These are phyloP conservation scores for Tarenaya hassleriana DNA, from an alignment of 345 rosid genomes.

Conservation along the genomic window DNA sequence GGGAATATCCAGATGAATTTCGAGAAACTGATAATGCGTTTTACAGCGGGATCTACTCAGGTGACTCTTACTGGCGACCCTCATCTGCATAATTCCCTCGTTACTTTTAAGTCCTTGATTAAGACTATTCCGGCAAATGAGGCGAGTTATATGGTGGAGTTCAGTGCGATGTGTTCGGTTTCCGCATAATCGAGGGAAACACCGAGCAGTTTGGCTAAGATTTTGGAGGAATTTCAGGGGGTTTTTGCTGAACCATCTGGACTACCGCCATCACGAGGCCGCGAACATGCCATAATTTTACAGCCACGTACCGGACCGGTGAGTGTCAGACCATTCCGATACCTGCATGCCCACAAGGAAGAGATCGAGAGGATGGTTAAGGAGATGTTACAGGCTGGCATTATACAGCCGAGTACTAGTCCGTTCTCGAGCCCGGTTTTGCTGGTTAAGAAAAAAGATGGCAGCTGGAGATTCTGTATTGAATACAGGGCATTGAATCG, in stretches of 20 bases:
- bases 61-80: neutral
- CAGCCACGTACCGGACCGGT: neutral
- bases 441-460: neutral
- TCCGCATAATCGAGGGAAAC: neutral
- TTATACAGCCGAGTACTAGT: neutral
- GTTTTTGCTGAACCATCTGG: neutral
- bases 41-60: neutral
- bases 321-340: neutral
- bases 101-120: neutral
- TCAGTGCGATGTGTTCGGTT: neutral
- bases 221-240: neutral
- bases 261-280: neutral
- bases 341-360: neutral
- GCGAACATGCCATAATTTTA: neutral
- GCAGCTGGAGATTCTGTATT: neutral
- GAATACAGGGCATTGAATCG: neutral
- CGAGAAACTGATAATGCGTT: neutral
- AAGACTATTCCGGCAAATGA: neutral
- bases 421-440: neutral
- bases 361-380: neutral
- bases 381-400: neutral
- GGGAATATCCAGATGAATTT: neutral
- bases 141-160: neutral
- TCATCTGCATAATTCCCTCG: neutral
- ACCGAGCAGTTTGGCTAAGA: no score